A percentile compares a stretch with the other conserved stretches of the same genome.
phyloP scores from a whole-genome alignment of 2,329 filamentous ascomycete species.

The Dactylellina parvicollis region DNA sequence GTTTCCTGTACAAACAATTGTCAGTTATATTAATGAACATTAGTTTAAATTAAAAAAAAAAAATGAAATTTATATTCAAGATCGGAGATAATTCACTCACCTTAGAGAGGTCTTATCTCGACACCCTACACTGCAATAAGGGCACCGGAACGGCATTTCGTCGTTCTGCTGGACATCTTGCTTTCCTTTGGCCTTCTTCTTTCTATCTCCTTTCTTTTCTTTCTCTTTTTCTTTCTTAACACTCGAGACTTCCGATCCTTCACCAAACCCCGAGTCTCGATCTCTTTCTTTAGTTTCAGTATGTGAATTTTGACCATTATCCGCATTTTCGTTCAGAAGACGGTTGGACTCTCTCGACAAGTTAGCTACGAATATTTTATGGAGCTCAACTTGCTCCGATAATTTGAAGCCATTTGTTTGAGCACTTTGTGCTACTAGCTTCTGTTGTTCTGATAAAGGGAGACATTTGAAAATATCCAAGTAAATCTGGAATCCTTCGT shows the following conservation, averaged over 20 bases:
- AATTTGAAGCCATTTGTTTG: not conserved
- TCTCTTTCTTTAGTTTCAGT: not conserved
- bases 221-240: not conserved
- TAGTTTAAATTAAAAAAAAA: no score
- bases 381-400: slow-evolving; percentile 8
- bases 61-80: not conserved
- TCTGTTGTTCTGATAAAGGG: slow-evolving; percentile 17
- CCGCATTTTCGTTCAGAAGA: not conserved
- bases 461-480: slow-evolving; percentile 16
- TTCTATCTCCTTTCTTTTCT: not conserved
- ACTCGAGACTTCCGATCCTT: not conserved
- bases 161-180: not conserved
- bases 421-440: not conserved
- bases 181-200: not conserved
- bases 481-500: not conserved
- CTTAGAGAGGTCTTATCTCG: slow-evolving; percentile 29
- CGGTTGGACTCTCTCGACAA: slow-evolving; percentile 1
- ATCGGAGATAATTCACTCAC: not conserved
- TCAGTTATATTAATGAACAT: no score
- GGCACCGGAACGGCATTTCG: slow-evolving; percentile 18
- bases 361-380: slow-evolving; percentile 19
- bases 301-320: not conserved
- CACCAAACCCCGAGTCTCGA: not conserved
- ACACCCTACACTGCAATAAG: slow-evolving; percentile 16
- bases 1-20: slow-evolving; percentile 23